phyloP scores from a whole-genome alignment of 306 rosid genomes.

The Biancaea sappan region DNA sequence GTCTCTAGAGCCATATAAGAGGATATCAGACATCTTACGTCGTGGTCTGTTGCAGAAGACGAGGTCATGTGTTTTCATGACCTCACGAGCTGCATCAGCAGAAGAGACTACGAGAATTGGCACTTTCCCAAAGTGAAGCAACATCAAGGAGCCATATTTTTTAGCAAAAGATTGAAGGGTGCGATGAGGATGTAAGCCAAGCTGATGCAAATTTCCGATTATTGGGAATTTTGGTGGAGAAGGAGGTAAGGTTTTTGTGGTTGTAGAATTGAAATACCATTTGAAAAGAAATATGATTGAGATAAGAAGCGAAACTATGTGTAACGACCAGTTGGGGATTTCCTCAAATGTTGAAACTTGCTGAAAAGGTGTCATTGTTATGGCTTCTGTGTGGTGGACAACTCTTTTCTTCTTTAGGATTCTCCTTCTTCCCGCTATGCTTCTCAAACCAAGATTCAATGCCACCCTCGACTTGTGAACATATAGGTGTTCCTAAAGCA shows the following conservation, averaged over 20 bases:
- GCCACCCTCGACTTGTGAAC: too few relatives aligned
- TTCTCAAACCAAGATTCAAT: too few relatives aligned
- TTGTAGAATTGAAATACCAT: background rate
- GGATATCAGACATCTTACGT: background rate
- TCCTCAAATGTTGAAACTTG: background rate
- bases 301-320: background rate
- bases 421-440: too few relatives aligned
- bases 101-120: constrained; percentile 55
- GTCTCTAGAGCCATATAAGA: constrained; percentile 29
- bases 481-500: too few relatives aligned
- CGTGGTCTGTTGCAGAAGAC: constrained; percentile 47
- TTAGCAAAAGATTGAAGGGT: constrained; percentile 33
- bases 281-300: constrained; percentile 12
- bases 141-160: constrained; percentile 54
- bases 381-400: too few relatives aligned
- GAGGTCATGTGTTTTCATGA: constrained; percentile 52
- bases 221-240: constrained; percentile 31
- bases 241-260: constrained; percentile 21
- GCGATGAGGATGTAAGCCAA: background rate
- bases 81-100: constrained; percentile 41
- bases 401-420: too few relatives aligned
- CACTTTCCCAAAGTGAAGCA: constrained; percentile 48
- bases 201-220: background rate
- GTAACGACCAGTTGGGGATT: too few relatives aligned
- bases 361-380: too few relatives aligned